These are phyloP conservation scores for Neoboletus brunneissimus DNA, from an alignment of 768 basidiomycete genomes.

Conservation along the genomic window DNA sequence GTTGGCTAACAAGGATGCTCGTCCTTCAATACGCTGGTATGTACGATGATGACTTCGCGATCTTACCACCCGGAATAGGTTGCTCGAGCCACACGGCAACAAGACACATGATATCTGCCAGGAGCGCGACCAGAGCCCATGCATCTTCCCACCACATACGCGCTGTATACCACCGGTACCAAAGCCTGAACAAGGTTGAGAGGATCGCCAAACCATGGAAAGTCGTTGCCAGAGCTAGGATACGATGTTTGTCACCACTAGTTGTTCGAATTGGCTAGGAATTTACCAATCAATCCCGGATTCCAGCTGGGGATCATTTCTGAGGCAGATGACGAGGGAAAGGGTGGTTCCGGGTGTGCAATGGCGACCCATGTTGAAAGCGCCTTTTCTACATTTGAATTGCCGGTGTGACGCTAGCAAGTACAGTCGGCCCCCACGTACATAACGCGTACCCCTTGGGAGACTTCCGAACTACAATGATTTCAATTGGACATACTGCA, in stretches of 20 bases:
- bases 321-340: background rate
- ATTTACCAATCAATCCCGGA: background rate
- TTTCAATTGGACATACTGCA: too few species aligned
- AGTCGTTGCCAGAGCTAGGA: background rate
- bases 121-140: background rate
- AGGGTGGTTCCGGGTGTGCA: background rate
- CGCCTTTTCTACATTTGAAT: background rate
- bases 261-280: background rate
- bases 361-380: background rate
- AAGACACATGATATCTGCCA: background rate
- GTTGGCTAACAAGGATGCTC: background rate
- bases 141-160: background rate
- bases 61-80: background rate
- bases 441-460: too few species aligned
- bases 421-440: too few species aligned
- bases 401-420: background rate
- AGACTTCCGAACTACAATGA: too few species aligned
- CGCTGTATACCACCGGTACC: background rate
- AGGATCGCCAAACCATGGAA: constrained; percentile 2
- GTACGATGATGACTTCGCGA: background rate
- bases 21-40: background rate
- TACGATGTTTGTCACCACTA: background rate
- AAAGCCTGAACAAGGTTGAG: constrained; percentile 2
- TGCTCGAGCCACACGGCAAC: background rate
- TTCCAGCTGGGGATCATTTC: background rate